Evolutionary conservation across 108 stramenopile genomes (phyloP).

Genomic region (Mediolabrus comicus): DNA sequence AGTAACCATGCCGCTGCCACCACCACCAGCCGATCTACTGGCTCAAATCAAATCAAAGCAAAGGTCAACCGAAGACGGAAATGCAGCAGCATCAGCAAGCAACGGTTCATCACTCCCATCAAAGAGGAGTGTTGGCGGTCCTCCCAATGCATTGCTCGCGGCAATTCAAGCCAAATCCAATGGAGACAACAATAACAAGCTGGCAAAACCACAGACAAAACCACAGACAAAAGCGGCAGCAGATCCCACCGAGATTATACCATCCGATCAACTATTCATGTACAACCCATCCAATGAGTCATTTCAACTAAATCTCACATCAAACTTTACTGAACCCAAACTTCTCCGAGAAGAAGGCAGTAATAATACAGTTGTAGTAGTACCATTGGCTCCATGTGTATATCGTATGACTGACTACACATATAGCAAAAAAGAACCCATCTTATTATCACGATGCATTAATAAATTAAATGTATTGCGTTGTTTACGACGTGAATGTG

Average conservation of each 20-base stretch:
- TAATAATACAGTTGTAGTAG: constrained; percentile 28
- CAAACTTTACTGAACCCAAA: constrained; percentile 14
- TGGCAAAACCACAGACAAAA: not conserved
- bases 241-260: constrained; percentile 1
- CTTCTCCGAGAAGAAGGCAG: constrained; percentile 19
- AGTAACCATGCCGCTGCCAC: constrained; percentile 30
- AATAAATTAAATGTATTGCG: constrained; percentile 59
- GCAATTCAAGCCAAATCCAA: constrained; percentile 39
- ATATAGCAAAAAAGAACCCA: constrained; percentile 51
- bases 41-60: constrained; percentile 50
- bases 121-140: not conserved
- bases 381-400: constrained; percentile 63
- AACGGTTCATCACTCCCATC: not conserved
- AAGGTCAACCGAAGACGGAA: not conserved
- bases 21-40: constrained; percentile 42
- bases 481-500: constrained; percentile 53
- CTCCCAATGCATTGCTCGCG: constrained; percentile 29
- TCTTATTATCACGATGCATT: constrained; percentile 39
- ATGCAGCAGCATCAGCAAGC: not conserved
- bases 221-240: too few species aligned
- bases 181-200: not conserved
- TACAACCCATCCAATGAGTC: constrained; percentile 33
- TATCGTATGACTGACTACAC: constrained; percentile 69
- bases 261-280: constrained; percentile 43
- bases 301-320: constrained; percentile 39